phyloP scores from a whole-genome alignment of 257 asterid species.

The Eucommia ulmoides region DNA sequence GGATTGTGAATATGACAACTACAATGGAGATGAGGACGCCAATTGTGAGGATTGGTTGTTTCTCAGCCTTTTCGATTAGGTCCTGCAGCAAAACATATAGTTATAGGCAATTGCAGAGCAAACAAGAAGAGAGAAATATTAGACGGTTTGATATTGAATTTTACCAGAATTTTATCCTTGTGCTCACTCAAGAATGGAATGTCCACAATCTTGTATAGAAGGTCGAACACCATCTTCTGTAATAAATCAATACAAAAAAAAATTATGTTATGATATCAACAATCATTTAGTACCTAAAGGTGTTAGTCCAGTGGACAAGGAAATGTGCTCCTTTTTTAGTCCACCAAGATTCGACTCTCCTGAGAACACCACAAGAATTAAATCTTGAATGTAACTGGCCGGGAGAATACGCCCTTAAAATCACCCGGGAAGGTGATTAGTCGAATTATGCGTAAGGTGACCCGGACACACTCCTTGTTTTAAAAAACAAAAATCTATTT shows the following conservation, averaged over 20 bases:
- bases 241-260: conserved; percentile 1
- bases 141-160: conserved; percentile 1
- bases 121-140: not conserved
- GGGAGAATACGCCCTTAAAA: too few species aligned
- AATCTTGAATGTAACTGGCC: too few species aligned
- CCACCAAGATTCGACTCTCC: too few species aligned
- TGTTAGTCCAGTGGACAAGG: too few species aligned
- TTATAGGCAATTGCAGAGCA: conserved; percentile 3
- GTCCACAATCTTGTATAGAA: conserved; percentile 79
- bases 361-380: too few species aligned
- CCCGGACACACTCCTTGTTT: too few species aligned
- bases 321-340: too few species aligned
- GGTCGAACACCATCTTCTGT: conserved; percentile 70
- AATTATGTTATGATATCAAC: not conserved
- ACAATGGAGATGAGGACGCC: conserved; percentile 42
- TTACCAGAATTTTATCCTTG: conserved; percentile 63
- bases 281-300: not conserved
- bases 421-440: too few species aligned
- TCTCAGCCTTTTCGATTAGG: conserved; percentile 76
- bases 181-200: conserved; percentile 75
- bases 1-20: conserved; percentile 42
- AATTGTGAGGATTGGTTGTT: conserved; percentile 66
- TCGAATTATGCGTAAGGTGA: too few species aligned
- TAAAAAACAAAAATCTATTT: too few species aligned
- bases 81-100: conserved; percentile 32